Conservation (phyloP, 176 grass and related monocot species). For the Microstegium vimineum region DNA sequence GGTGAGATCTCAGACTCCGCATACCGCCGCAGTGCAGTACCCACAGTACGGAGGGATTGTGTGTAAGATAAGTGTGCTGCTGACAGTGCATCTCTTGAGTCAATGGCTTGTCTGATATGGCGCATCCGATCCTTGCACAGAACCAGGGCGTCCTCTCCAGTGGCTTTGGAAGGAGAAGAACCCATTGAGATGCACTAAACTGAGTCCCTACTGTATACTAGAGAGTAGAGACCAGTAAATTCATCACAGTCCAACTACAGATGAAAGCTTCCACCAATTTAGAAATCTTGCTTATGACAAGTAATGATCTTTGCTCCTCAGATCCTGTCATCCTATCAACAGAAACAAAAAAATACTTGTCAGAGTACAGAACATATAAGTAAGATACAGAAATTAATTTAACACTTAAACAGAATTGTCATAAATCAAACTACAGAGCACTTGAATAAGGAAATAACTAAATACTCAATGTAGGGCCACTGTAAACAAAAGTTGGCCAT, state of each 20-base stretch:
- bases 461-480: not conserved
- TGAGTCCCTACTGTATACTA: not conserved
- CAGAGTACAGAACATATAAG: not conserved
- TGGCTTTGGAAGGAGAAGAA: conserved; percentile 72
- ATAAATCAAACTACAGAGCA: not conserved
- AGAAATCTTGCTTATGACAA: not conserved
- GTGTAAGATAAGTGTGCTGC: conserved; percentile 79
- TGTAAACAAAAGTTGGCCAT: not conserved
- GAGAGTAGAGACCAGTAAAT: not conserved
- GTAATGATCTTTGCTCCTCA: not conserved
- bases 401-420: not conserved
- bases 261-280: not conserved
- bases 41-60: conserved; percentile 61
- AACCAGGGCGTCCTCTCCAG: conserved; percentile 63
- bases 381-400: not conserved
- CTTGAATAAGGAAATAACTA: not conserved
- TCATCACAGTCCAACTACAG: conserved; percentile 8
- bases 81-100: conserved; percentile 72
- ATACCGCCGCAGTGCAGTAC: conserved; percentile 57
- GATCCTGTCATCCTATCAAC: not conserved
- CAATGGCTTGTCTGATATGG: conserved; percentile 61
- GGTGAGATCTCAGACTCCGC: conserved; percentile 66
- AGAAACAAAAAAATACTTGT: not conserved
- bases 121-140: conserved; percentile 88
- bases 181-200: conserved; percentile 48